Percentiles rank a stretch among this genome's conserved stretches.
Conservation (phyloP, 371 early-diverging fungal genomes). For the Dichotomocladium elegans region DNA sequence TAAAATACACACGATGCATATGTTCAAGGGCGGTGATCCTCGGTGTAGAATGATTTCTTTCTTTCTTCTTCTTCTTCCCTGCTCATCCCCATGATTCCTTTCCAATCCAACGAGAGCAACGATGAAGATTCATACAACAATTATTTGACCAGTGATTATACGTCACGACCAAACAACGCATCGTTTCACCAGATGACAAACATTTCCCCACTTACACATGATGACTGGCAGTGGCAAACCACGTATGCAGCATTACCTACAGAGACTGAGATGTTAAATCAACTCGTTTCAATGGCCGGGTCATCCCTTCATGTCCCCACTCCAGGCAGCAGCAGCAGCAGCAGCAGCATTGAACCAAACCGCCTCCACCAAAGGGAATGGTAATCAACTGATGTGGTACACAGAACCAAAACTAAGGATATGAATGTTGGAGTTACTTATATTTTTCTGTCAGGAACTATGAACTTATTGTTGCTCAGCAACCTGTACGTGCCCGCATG, state of each 20-base stretch:
- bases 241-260: neutral
- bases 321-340: neutral
- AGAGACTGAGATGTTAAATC: neutral
- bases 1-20: neutral
- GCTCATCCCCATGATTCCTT: neutral
- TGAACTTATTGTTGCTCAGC: constrained; percentile 47
- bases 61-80: neutral
- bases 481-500: constrained; percentile 62
- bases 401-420: neutral
- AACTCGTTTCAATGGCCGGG: neutral
- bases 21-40: neutral
- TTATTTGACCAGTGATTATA: neutral
- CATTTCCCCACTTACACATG: neutral
- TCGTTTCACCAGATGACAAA: neutral
- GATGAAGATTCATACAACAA: neutral
- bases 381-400: neutral
- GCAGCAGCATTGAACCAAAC: neutral
- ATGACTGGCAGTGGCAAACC: neutral
- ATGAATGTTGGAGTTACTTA: neutral
- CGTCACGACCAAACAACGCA: neutral
- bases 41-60: neutral
- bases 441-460: constrained; percentile 9
- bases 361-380: neutral
- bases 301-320: no score
- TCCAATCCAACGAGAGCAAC: neutral